Evolutionary conservation across 2,329 filamentous ascomycete genomes (phyloP).

Genomic region (Scedosporium dehoogii): DNA sequence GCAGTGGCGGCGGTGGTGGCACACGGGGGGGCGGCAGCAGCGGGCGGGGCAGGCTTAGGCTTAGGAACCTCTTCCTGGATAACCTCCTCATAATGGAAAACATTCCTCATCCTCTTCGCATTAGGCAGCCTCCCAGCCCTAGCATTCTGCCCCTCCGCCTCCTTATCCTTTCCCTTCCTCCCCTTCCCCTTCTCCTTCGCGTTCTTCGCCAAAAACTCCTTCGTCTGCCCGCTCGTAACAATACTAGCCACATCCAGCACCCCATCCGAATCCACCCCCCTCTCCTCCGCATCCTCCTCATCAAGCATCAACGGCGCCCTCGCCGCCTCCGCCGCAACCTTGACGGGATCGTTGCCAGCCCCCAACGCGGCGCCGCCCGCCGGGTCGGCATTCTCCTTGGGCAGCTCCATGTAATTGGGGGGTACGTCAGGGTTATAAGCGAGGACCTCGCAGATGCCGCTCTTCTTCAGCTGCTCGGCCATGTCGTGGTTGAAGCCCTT

Average conservation of each 20-base stretch:
- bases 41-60: conserved; percentile 15
- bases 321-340: conserved; percentile 21
- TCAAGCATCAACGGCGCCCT: conserved; percentile 24
- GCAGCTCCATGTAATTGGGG: conserved; percentile 37
- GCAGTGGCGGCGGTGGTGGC: conserved; percentile 9
- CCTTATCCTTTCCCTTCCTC: conserved; percentile 51
- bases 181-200: conserved; percentile 65
- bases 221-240: conserved; percentile 70
- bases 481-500: conserved; percentile 55
- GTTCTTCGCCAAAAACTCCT: conserved; percentile 73
- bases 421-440: conserved; percentile 38
- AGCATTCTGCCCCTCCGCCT: conserved; percentile 28
- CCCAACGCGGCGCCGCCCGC: conserved; percentile 15
- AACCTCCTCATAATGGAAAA: conserved; percentile 65
- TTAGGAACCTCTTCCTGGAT: conserved; percentile 42
- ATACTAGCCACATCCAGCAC: conserved; percentile 79
- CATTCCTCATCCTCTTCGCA: conserved; percentile 57
- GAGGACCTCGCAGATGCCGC: conserved; percentile 55
- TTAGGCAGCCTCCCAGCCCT: conserved; percentile 58
- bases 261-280: conserved; percentile 50
- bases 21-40: not conserved
- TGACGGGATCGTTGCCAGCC: conserved; percentile 17
- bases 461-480: conserved; percentile 62
- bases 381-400: conserved; percentile 22
- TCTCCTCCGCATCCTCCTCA: conserved; percentile 27